Conservation (phyloP, 2,329 filamentous ascomycete genomes). For the Nemania sp. region DNA sequence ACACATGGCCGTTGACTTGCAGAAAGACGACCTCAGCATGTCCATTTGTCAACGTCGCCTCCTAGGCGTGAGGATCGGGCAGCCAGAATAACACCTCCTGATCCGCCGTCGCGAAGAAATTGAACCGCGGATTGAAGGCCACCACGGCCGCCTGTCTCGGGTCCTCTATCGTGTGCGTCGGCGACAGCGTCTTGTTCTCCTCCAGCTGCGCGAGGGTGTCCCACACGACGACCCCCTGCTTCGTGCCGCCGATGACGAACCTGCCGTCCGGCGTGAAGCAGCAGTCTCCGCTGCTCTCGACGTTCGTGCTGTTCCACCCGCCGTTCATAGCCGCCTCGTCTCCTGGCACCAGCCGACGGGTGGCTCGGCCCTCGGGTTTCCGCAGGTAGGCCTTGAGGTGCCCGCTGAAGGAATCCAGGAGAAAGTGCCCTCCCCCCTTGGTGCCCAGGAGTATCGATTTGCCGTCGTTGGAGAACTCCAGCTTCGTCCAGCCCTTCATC, state of each 20-base stretch:
- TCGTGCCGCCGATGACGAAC: conserved; percentile 80
- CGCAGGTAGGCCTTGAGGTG: conserved; percentile 74
- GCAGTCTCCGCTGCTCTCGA: conserved; percentile 74
- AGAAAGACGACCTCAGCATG: no score
- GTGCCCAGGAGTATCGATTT: conserved; percentile 85
- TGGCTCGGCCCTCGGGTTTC: conserved; percentile 57
- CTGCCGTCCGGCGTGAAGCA: conserved; percentile 90
- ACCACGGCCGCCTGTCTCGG: conserved; percentile 73
- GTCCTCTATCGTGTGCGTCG: conserved; percentile 67
- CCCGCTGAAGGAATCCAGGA: conserved; percentile 92
- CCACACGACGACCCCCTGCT: conserved; percentile 82
- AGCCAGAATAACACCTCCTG: conserved; percentile 81
- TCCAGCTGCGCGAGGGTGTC: conserved; percentile 67
- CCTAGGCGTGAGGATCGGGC: conserved; percentile 65
- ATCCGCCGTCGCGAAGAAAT: conserved; percentile 89
- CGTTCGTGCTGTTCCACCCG: conserved; percentile 49
- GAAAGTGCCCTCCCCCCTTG: conserved; percentile 80
- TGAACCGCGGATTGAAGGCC: conserved; percentile 88
- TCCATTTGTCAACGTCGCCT: neutral
- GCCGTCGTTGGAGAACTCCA: conserved; percentile 96
- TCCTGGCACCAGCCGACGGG: conserved; percentile 57
- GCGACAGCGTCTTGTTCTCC: conserved; percentile 64
- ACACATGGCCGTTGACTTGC: neutral
- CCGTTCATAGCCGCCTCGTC: conserved; percentile 49
- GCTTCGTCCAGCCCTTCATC: conserved; percentile 78